Evolutionary conservation across 23 red algal species (phyloP).

Genomic region (Gracilaria gracilis): DNA sequence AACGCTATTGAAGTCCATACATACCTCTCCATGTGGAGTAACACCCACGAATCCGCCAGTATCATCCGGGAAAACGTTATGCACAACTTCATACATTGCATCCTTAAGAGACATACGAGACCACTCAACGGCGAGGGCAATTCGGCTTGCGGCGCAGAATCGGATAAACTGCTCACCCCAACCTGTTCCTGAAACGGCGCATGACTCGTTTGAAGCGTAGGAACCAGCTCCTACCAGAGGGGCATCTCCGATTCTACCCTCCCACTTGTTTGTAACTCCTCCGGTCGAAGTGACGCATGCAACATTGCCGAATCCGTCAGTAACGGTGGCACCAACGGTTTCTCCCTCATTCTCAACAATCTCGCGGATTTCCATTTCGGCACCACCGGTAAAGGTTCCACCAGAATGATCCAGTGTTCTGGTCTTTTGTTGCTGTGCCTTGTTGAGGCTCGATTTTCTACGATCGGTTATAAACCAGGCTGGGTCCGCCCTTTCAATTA

Average conservation of each 20-base stretch:
- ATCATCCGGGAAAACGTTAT: slow-evolving; percentile 49
- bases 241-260: slow-evolving; percentile 78
- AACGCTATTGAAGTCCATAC: slow-evolving; percentile 56
- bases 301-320: slow-evolving; percentile 70
- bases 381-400: background rate
- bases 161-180: slow-evolving; percentile 70
- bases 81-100: slow-evolving; percentile 63
- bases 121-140: slow-evolving; percentile 61
- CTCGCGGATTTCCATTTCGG: background rate
- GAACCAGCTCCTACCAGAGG: slow-evolving; percentile 76
- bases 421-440: slow-evolving; percentile 23
- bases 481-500: slow-evolving; percentile 51
- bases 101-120: slow-evolving; percentile 48
- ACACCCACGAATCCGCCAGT: slow-evolving; percentile 66
- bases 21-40: slow-evolving; percentile 58
- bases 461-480: slow-evolving; percentile 56
- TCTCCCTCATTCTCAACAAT: slow-evolving; percentile 48
- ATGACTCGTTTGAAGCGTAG: slow-evolving; percentile 73
- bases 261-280: slow-evolving; percentile 82
- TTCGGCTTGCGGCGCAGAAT: slow-evolving; percentile 46
- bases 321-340: slow-evolving; percentile 75
- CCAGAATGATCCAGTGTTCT: slow-evolving; percentile 39
- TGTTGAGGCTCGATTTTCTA: slow-evolving; percentile 28
- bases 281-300: slow-evolving; percentile 84
- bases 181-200: slow-evolving; percentile 69